Percentiles rank a stretch among this genome's conserved stretches.
Conservation (phyloP, 805 yeast species). For the Candida michaelii region DNA sequence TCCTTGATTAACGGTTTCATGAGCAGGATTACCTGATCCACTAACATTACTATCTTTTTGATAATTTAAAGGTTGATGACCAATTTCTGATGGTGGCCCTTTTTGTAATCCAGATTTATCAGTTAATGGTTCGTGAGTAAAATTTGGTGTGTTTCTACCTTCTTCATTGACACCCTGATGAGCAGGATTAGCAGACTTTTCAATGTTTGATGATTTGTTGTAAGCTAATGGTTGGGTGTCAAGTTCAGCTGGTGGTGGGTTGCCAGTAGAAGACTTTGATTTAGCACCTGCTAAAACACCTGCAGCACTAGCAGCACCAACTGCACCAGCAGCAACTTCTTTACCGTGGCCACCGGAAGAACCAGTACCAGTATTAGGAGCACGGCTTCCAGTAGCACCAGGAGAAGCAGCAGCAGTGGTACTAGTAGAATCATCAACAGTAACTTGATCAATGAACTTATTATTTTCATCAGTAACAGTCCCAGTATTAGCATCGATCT, state of each 20-base stretch:
- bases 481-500: slow-evolving; percentile 31
- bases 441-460: slow-evolving; percentile 1
- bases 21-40: slow-evolving; percentile 1
- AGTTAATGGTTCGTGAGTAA: background rate
- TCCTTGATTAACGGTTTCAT: slow-evolving; percentile 2
- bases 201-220: background rate
- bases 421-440: background rate
- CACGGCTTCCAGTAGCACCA: slow-evolving; percentile 9
- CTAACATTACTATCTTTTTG: background rate
- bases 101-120: background rate
- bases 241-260: slow-evolving; percentile 2
- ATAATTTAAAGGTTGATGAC: slow-evolving; percentile 1
- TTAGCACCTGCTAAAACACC: slow-evolving; percentile 5
- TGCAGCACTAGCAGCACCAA: slow-evolving; percentile 8
- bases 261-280: background rate
- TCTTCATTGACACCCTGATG: background rate
- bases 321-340: slow-evolving; percentile 10
- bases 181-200: background rate
- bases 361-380: background rate
- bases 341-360: background rate
- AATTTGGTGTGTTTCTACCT: background rate
- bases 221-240: background rate
- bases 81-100: slow-evolving; percentile 5
- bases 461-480: slow-evolving; percentile 29
- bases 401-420: slow-evolving; percentile 8